These are phyloP conservation scores for Oryza glumipatula DNA, from an alignment of 176 grass and related monocot genomes.

Conservation along the genomic window DNA sequence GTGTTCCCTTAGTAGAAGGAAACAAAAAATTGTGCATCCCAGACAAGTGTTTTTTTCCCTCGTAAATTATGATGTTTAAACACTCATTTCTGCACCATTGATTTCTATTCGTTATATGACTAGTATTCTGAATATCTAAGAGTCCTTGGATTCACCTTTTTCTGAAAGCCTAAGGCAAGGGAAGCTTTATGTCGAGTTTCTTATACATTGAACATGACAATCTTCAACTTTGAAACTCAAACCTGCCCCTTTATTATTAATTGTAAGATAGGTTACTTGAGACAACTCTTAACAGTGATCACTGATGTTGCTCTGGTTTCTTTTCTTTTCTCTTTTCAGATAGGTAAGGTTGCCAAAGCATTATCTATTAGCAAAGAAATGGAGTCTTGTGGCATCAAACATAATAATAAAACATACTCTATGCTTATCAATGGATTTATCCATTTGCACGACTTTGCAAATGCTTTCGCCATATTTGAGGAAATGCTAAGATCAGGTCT, in stretches of 20 bases:
- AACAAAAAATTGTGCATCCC: not conserved
- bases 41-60: not conserved
- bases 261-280: not conserved
- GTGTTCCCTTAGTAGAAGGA: not conserved
- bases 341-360: conserved; percentile 87
- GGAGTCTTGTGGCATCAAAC: conserved; percentile 77
- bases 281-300: not conserved
- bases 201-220: not conserved
- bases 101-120: conserved; percentile 1
- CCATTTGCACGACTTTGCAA: conserved; percentile 90
- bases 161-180: not conserved
- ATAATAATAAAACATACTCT: conserved; percentile 98
- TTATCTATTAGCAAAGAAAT: conserved; percentile 78
- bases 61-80: not conserved
- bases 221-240: not conserved
- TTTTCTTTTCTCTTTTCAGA: conserved; percentile 40
- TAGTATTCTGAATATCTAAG: not conserved
- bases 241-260: not conserved
- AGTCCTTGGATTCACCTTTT: not conserved
- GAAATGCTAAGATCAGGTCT: conserved; percentile 84
- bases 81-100: not conserved
- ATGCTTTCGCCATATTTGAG: conserved; percentile 92
- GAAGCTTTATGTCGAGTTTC: not conserved
- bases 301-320: conserved; percentile 9
- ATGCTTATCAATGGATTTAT: conserved; percentile 97